Percentiles rank a stretch among this genome's conserved stretches.
phyloP scores from a whole-genome alignment of 441 rosid species.

The Dalechampia spathulata region DNA sequence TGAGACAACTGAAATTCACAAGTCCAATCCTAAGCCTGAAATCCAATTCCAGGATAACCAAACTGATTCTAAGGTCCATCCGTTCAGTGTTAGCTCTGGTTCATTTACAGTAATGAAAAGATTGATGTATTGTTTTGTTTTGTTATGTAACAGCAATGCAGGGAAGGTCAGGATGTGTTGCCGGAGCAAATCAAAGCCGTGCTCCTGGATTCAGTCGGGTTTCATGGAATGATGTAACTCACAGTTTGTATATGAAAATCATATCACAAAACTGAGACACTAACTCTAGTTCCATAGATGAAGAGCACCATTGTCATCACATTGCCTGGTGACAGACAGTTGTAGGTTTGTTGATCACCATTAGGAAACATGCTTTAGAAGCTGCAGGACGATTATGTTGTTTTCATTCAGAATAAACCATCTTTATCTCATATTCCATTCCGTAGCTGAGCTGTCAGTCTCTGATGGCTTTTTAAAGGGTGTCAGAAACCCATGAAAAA shows the following conservation, averaged over 20 bases:
- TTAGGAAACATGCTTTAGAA: neutral
- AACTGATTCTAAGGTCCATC: too few relatives aligned
- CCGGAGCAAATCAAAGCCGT: slow-evolving; percentile 70
- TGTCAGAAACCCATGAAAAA: too few relatives aligned
- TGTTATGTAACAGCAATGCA: slow-evolving; percentile 38
- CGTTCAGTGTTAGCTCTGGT: too few relatives aligned
- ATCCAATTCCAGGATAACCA: too few relatives aligned
- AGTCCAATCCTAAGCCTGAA: too few relatives aligned
- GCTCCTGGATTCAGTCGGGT: slow-evolving; percentile 67
- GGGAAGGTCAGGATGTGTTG: slow-evolving; percentile 44
- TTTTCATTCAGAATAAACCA: neutral
- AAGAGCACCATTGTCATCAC: neutral
- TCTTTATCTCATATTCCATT: too few relatives aligned
- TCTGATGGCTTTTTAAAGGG: too few relatives aligned
- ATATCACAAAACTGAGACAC: slow-evolving; percentile 1
- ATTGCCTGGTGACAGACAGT: neutral
- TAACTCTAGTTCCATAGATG: slow-evolving; percentile 12
- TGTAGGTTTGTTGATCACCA: slow-evolving; percentile 1
- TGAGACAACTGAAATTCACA: too few relatives aligned
- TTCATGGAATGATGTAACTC: slow-evolving; percentile 41
- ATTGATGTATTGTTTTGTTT: neutral
- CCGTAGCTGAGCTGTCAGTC: too few relatives aligned
- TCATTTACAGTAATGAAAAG: too few relatives aligned
- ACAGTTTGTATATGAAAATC: neutral
- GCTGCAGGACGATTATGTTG: neutral